Conservation (phyloP, 306 rosid genomes). For the Lathyrus oleraceus region DNA sequence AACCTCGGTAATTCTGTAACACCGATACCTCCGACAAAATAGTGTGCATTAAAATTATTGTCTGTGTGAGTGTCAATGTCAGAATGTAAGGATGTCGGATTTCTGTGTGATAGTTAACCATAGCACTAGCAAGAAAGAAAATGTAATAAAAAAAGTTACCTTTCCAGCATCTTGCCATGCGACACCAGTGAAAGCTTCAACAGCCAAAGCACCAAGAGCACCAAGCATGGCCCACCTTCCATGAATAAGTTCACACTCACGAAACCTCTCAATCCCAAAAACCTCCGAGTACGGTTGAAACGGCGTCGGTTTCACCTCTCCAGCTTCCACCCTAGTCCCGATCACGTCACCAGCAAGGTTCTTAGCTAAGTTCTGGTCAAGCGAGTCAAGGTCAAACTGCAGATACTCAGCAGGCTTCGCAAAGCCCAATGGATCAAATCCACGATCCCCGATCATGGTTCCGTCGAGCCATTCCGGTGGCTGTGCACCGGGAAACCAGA, state of each 20-base stretch:
- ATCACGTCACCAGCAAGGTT: constrained; percentile 60
- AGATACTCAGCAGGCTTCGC: constrained; percentile 72
- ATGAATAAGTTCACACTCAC: constrained; percentile 78
- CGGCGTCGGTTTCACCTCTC: constrained; percentile 63
- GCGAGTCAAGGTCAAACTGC: constrained; percentile 66
- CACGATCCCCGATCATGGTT: constrained; percentile 59
- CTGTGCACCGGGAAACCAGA: constrained; percentile 65
- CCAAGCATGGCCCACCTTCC: constrained; percentile 93
- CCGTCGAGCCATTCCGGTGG: constrained; percentile 85
- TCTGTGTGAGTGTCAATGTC: too few relatives aligned
- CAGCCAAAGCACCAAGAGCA: constrained; percentile 73
- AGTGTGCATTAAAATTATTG: too few relatives aligned
- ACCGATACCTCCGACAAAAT: too few relatives aligned
- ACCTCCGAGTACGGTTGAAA: constrained; percentile 84
- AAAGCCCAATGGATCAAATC: constrained; percentile 70
- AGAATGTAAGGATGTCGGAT: too few relatives aligned
- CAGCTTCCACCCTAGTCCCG: constrained; percentile 54
- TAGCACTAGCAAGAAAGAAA: too few relatives aligned
- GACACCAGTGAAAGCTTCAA: constrained; percentile 73
- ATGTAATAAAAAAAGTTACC: constrained; percentile 37
- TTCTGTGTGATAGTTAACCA: too few relatives aligned
- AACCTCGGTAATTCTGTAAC: too few relatives aligned
- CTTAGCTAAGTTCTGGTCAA: constrained; percentile 87
- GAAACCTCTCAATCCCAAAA: constrained; percentile 76
- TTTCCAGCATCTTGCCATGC: constrained; percentile 94